A percentile compares a stretch with the other conserved stretches of the same genome.
These are phyloP conservation scores for Daldinia sp. DNA, from an alignment of 2,329 filamentous ascomycete genomes.

Conservation along the genomic window DNA sequence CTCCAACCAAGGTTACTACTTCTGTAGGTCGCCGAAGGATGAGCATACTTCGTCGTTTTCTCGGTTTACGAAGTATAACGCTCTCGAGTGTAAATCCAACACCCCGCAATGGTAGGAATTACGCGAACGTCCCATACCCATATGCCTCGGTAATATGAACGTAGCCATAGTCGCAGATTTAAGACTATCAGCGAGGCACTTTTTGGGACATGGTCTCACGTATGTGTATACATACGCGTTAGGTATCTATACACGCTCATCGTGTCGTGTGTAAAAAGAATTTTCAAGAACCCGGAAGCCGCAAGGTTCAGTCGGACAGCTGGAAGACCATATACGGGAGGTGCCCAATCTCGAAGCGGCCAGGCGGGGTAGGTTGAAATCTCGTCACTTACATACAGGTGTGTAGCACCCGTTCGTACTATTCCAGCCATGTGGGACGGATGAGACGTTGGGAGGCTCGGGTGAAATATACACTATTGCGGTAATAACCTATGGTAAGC, in stretches of 20 bases:
- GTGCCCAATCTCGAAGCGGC: background rate
- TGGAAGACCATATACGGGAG: background rate
- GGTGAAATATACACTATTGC: background rate
- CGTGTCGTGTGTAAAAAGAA: background rate
- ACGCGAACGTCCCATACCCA: background rate
- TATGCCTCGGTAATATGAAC: background rate
- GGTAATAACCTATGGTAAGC: conserved; percentile 2
- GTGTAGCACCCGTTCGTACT: conserved; percentile 1
- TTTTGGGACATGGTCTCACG: background rate
- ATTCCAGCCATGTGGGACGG: background rate
- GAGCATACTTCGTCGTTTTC: background rate
- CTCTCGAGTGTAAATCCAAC: background rate
- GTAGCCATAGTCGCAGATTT: background rate
- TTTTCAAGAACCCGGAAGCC: background rate
- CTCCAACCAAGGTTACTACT: background rate
- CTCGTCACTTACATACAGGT: conserved; percentile 4
- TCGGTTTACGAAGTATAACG: background rate
- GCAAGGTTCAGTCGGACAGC: background rate
- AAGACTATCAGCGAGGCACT: background rate
- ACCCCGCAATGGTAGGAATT: background rate
- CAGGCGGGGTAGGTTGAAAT: conserved; percentile 4
- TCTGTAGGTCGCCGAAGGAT: conserved; percentile 6
- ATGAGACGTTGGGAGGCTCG: background rate
- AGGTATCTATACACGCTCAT: too few relatives aligned
- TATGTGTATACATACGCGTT: background rate